These are phyloP conservation scores for Botrytis elliptica DNA, from an alignment of 2,329 filamentous ascomycete genomes.

Conservation along the genomic window DNA sequence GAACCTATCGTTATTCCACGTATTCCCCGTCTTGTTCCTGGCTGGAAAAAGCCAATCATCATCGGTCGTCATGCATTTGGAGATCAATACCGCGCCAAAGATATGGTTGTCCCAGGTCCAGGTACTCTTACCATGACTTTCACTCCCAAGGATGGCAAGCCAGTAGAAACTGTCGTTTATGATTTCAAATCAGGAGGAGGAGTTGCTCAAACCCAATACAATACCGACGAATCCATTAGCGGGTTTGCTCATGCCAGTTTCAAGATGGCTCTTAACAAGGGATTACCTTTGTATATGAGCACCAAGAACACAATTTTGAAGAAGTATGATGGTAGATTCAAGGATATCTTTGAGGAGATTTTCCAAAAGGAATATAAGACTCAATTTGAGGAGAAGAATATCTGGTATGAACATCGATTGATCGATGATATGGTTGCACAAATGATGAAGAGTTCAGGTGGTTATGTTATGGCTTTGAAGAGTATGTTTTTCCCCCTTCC, in stretches of 20 bases:
- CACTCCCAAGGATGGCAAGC: constrained; percentile 79
- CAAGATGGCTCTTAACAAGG: constrained; percentile 88
- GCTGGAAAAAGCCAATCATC: constrained; percentile 99
- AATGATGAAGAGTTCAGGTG: constrained; percentile 98
- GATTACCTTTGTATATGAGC: constrained; percentile 96
- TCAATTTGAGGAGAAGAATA: constrained; percentile 84
- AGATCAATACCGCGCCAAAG: constrained; percentile 97
- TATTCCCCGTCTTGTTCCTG: constrained; percentile 89
- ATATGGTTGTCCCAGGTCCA: constrained; percentile 75
- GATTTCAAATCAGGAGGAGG: constrained; percentile 84
- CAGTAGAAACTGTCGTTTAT: constrained; percentile 85
- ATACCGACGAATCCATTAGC: constrained; percentile 91
- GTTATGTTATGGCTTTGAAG: constrained; percentile 97
- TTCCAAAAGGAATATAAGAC: constrained; percentile 85
- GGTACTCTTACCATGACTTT: constrained; percentile 94
- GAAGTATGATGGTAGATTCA: constrained; percentile 97
- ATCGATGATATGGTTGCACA: constrained; percentile 99
- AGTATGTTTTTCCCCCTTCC: constrained; percentile 56
- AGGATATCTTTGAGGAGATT: constrained; percentile 98
- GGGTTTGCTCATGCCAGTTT: constrained; percentile 96
- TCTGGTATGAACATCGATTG: constrained; percentile 99
- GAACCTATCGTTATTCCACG: constrained; percentile 95
- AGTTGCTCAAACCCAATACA: constrained; percentile 94
- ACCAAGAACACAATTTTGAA: constrained; percentile 99
- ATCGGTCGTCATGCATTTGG: constrained; percentile 98